phyloP scores from a whole-genome alignment of 2,329 filamentous ascomycete genomes.

The Pyricularia grisea region DNA sequence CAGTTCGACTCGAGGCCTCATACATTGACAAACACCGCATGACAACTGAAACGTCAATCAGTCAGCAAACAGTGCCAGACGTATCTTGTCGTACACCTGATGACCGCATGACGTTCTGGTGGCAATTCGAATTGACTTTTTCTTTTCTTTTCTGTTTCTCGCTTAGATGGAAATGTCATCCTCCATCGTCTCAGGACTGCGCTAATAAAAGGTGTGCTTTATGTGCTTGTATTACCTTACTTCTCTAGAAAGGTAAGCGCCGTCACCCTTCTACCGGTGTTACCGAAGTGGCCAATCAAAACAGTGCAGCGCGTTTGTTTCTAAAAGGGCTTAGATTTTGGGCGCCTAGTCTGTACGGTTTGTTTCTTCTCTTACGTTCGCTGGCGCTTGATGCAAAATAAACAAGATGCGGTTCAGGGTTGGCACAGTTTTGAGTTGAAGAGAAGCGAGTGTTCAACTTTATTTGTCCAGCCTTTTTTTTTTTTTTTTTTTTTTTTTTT shows the following conservation, averaged over 20 bases:
- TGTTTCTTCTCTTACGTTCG: too few relatives aligned
- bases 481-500: too few relatives aligned
- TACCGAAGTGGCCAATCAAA: not conserved
- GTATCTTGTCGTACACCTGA: not conserved
- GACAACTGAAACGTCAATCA: not conserved
- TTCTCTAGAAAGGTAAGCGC: not conserved
- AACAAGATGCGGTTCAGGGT: not conserved
- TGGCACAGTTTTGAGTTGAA: not conserved
- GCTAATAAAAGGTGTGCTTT: not conserved
- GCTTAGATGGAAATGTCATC: not conserved
- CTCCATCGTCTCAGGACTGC: not conserved
- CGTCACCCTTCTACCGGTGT: not conserved
- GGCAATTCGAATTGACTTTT: not conserved
- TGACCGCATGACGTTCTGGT: not conserved
- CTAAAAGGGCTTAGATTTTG: not conserved
- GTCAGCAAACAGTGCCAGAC: not conserved
- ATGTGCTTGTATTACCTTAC: not conserved
- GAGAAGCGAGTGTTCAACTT: not conserved
- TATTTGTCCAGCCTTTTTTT: too few relatives aligned
- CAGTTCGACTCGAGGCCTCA: not conserved
- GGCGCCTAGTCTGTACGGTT: too few relatives aligned
- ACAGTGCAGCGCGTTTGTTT: not conserved
- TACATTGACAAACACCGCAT: not conserved
- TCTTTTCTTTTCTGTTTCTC: too few relatives aligned
- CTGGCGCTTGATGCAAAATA: too few relatives aligned